These are phyloP conservation scores for Xylariales sp. DNA, from an alignment of 2,329 filamentous ascomycete genomes.

Conservation along the genomic window DNA sequence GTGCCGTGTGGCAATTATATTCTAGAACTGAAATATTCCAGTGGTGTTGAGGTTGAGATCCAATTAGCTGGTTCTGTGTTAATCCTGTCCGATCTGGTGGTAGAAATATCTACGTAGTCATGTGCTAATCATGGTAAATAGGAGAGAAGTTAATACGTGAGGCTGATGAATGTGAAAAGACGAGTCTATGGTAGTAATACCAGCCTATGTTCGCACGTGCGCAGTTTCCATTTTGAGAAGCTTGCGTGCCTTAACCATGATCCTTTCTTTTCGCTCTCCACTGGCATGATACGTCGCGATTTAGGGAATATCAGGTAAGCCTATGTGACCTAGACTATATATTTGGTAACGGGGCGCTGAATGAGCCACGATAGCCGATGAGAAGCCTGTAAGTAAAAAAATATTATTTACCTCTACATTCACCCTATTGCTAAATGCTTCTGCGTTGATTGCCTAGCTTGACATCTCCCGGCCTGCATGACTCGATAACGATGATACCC, in stretches of 20 bases:
- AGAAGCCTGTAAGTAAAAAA: not conserved
- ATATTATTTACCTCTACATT: not conserved
- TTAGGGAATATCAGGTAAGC: not conserved
- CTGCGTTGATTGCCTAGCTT: not conserved
- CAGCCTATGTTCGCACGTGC: conserved; percentile 16
- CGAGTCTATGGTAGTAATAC: not conserved
- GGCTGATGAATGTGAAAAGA: not conserved
- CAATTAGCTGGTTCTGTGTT: no score
- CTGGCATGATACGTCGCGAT: no score
- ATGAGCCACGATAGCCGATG: not conserved
- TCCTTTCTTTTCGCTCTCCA: no score
- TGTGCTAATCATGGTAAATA: not conserved
- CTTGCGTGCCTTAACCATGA: not conserved
- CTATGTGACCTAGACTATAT: not conserved
- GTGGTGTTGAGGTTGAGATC: no score
- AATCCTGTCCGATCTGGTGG: no score
- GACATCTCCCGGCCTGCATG: not conserved
- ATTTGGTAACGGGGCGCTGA: not conserved
- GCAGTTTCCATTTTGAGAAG: conserved; percentile 24
- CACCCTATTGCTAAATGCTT: not conserved
- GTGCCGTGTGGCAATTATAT: no score
- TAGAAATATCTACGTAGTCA: no score
- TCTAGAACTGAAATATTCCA: no score
- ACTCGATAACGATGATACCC: not conserved
- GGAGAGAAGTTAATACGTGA: not conserved